Evolutionary conservation across 192 early-diverging fungal species (phyloP).

Genomic region (Podila minutissima): DNA sequence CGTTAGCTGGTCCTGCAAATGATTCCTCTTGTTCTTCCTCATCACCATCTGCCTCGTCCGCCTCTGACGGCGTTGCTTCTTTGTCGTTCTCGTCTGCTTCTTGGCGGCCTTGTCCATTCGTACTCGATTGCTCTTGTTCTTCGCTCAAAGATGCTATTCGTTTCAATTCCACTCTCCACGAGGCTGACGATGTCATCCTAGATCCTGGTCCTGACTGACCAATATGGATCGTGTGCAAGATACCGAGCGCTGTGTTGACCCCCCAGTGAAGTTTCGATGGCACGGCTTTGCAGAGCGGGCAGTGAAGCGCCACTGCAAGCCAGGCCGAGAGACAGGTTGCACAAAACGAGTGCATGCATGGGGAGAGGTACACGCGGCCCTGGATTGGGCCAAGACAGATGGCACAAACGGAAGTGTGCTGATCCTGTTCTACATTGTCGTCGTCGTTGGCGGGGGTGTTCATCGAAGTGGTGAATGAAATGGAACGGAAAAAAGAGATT

Average conservation of each 20-base stretch:
- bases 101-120: background rate
- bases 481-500: too few species aligned
- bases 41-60: background rate
- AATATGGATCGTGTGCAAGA: slow-evolving; percentile 21
- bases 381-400: slow-evolving; percentile 24
- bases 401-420: slow-evolving; percentile 6
- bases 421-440: background rate
- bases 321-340: slow-evolving; percentile 30
- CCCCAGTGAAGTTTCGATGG: slow-evolving; percentile 25
- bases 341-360: slow-evolving; percentile 41
- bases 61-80: background rate
- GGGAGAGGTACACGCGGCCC: slow-evolving; percentile 27
- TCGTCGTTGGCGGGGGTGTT: background rate
- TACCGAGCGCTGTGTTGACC: slow-evolving; percentile 20
- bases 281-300: slow-evolving; percentile 27
- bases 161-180: background rate
- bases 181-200: background rate
- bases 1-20: too few species aligned
- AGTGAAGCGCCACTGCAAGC: slow-evolving; percentile 17
- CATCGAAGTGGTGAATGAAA: too few species aligned
- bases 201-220: background rate
- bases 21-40: background rate
- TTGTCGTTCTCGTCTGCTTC: background rate
- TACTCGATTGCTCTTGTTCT: too few species aligned
- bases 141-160: background rate